These are phyloP conservation scores for Ceratobasidium sp. DNA, from an alignment of 1,284 basidiomycete species.

Conservation along the genomic window DNA sequence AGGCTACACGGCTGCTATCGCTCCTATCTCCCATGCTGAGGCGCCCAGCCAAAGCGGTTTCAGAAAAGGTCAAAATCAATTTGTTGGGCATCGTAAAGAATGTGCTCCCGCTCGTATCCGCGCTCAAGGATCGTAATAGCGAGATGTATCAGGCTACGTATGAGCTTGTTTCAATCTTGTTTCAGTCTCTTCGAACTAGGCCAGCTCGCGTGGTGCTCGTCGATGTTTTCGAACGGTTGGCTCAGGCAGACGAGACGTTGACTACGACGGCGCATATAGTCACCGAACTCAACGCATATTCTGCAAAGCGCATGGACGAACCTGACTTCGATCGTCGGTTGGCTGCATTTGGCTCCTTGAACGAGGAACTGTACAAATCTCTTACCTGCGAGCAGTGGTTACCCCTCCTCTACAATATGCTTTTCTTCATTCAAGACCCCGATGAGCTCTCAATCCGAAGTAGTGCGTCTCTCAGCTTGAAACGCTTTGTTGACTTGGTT, in stretches of 20 bases:
- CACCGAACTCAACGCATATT: conserved; percentile 88
- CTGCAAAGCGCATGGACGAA: conserved; percentile 85
- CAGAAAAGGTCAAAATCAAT: conserved; percentile 91
- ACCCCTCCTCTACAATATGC: conserved; percentile 86
- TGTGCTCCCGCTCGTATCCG: conserved; percentile 81
- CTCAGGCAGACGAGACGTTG: conserved; percentile 67
- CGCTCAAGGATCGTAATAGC: conserved; percentile 69
- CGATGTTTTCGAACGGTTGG: conserved; percentile 73
- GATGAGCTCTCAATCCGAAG: conserved; percentile 91
- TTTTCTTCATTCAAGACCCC: conserved; percentile 91
- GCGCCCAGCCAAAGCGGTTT: conserved; percentile 80
- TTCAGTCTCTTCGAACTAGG: conserved; percentile 81
- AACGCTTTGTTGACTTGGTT: conserved; percentile 81
- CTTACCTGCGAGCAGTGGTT: conserved; percentile 80
- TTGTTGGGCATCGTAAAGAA: conserved; percentile 83
- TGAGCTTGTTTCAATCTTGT: conserved; percentile 78
- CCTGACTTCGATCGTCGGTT: conserved; percentile 94
- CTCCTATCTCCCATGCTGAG: conserved; percentile 88
- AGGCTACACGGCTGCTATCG: conserved; percentile 81
- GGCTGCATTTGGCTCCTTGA: conserved; percentile 81
- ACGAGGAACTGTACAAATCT: conserved; percentile 69
- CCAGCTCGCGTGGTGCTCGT: conserved; percentile 78
- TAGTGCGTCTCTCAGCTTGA: conserved; percentile 83
- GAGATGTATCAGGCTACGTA: conserved; percentile 72
- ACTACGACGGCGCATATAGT: conserved; percentile 69